Evolutionary conservation across 345 rosid species (phyloP).

Genomic region (Bruguiera sexangula): DNA sequence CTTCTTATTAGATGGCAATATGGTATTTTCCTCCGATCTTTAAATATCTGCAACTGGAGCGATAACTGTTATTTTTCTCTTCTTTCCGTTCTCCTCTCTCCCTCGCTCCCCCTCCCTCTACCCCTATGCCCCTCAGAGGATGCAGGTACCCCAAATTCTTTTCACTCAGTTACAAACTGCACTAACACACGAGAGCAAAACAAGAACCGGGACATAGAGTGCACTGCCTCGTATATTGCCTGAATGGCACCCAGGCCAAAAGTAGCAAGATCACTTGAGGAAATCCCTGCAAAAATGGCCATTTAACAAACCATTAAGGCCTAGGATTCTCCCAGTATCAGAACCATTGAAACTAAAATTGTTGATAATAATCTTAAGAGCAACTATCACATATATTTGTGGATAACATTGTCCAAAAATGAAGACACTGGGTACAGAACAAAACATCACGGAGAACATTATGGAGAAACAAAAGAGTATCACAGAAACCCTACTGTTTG

Average conservation of each 20-base stretch:
- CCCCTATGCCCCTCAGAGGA: neutral
- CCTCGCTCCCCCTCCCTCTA: neutral
- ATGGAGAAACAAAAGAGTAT: no score
- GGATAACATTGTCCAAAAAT: neutral
- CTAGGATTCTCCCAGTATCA: neutral
- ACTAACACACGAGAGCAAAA: neutral
- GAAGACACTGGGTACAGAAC: neutral
- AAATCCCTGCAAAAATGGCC: slow-evolving; percentile 17
- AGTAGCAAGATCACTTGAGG: slow-evolving; percentile 28
- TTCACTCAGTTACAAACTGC: neutral
- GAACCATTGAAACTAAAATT: neutral
- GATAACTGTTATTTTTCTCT: neutral
- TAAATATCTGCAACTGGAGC: no score
- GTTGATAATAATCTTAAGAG: neutral
- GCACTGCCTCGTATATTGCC: slow-evolving; percentile 4
- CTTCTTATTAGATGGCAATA: neutral
- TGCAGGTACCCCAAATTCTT: neutral
- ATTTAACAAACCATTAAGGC: neutral
- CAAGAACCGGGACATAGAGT: neutral
- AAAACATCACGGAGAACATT: no score
- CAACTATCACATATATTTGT: neutral
- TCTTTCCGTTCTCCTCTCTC: neutral
- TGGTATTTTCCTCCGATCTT: neutral
- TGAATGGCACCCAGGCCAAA: slow-evolving; percentile 26
- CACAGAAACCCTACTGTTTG: neutral